Percentiles rank a stretch among this genome's conserved stretches.
Evolutionary conservation across 2,329 filamentous ascomycete species (phyloP).

Genomic region (Arthrobotrys pseudoclavata): DNA sequence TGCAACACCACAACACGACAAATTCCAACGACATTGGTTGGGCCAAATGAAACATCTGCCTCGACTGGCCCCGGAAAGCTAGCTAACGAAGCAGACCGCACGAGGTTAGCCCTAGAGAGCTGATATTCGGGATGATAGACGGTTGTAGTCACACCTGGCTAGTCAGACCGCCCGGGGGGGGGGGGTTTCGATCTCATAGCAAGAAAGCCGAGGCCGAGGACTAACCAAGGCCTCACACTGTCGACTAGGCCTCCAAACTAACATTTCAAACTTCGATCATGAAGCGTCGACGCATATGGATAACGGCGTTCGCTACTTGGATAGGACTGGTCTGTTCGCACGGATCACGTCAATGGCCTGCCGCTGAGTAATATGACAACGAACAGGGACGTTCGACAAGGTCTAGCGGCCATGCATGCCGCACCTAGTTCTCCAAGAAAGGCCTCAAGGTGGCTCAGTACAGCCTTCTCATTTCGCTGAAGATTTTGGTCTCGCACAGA

Average conservation of each 20-base stretch:
- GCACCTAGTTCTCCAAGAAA: slow-evolving; percentile 9
- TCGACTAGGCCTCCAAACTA: slow-evolving; percentile 46
- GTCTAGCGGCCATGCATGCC: slow-evolving; percentile 22
- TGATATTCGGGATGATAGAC: slow-evolving; percentile 34
- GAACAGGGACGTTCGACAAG: background rate
- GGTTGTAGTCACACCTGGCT: slow-evolving; percentile 37
- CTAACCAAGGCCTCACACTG: slow-evolving; percentile 2
- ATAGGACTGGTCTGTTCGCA: slow-evolving; percentile 22
- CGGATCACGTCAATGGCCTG: slow-evolving; percentile 40
- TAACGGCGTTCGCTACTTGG: slow-evolving; percentile 33
- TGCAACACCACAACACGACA: slow-evolving; percentile 57
- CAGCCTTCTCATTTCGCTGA: slow-evolving; percentile 11
- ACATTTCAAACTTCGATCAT: slow-evolving; percentile 43
- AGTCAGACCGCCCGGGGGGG: slow-evolving; percentile 10
- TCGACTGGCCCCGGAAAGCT: slow-evolving; percentile 20
- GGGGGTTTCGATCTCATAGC: background rate
- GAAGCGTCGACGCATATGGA: slow-evolving; percentile 53
- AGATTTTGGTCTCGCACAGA: background rate
- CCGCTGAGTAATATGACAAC: background rate
- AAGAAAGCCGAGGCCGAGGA: slow-evolving; percentile 1
- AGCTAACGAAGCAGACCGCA: slow-evolving; percentile 17
- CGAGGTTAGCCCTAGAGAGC: slow-evolving; percentile 39
- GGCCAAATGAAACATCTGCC: slow-evolving; percentile 35
- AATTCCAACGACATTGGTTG: slow-evolving; percentile 49
- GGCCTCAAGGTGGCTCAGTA: slow-evolving; percentile 21